Evolutionary conservation across 139 green algal species (phyloP).

Genomic region (Closterium sp.): DNA sequence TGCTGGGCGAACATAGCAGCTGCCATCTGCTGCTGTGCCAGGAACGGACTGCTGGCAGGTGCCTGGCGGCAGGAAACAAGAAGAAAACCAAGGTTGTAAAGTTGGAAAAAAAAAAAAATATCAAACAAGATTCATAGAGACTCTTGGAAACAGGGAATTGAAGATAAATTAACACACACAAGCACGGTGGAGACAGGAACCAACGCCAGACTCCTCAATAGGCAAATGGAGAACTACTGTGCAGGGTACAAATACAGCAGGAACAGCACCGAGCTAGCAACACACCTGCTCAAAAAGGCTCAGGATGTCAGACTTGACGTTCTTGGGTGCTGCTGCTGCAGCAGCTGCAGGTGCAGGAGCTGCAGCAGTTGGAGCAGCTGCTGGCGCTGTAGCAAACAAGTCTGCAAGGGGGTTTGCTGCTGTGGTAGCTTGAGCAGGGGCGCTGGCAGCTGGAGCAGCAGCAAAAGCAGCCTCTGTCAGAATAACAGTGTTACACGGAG

Average conservation of each 20-base stretch:
- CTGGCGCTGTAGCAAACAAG: neutral
- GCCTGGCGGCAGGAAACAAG: neutral
- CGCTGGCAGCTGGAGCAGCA: neutral
- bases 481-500: neutral
- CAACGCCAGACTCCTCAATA: too few species aligned
- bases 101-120: too few species aligned
- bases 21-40: slow-evolving; percentile 30
- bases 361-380: neutral
- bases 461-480: neutral
- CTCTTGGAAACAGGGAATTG: neutral
- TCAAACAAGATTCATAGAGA: neutral
- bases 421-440: neutral
- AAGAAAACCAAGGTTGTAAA: neutral
- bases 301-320: slow-evolving; percentile 34
- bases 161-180: neutral
- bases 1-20: slow-evolving; percentile 28
- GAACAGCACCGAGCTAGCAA: neutral
- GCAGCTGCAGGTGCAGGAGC: neutral
- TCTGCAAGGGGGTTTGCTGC: neutral
- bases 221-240: too few species aligned
- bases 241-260: too few species aligned
- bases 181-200: neutral
- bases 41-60: slow-evolving; percentile 1
- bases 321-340: neutral
- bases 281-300: slow-evolving; percentile 26